Conservation (phyloP, 2,329 filamentous ascomycete genomes). For the Penicillium sp. region DNA sequence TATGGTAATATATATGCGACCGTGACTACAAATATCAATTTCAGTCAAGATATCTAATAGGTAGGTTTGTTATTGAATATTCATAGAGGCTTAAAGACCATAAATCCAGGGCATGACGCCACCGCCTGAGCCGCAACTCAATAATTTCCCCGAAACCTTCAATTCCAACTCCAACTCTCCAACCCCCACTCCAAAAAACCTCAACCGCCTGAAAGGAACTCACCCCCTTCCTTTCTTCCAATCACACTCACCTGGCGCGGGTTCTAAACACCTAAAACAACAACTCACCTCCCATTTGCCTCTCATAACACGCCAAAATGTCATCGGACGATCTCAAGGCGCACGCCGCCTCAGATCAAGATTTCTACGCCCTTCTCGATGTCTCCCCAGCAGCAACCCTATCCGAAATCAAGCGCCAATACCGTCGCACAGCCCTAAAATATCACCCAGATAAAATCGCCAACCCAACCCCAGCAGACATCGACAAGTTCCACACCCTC, state of each 20-base stretch:
- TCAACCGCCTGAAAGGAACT: not conserved
- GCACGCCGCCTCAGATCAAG: slow-evolving; percentile 62
- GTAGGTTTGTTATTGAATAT: too few species aligned
- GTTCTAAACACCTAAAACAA: not conserved
- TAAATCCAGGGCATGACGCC: not conserved
- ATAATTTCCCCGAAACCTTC: slow-evolving; percentile 6
- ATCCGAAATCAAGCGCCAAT: slow-evolving; percentile 78
- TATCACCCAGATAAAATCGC: slow-evolving; percentile 93
- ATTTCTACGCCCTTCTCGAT: slow-evolving; percentile 77
- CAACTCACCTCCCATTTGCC: slow-evolving; percentile 36
- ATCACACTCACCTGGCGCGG: not conserved
- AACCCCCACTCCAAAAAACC: not conserved
- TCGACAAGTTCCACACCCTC: slow-evolving; percentile 80
- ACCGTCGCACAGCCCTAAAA: slow-evolving; percentile 81
- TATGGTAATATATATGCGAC: too few species aligned
- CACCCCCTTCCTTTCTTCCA: not conserved
- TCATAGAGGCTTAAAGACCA: too few species aligned
- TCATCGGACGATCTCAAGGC: slow-evolving; percentile 52
- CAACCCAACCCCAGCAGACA: slow-evolving; percentile 64
- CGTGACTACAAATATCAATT: too few species aligned
- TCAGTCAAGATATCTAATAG: too few species aligned
- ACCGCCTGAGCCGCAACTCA: not conserved
- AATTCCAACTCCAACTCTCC: not conserved
- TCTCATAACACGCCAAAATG: slow-evolving; percentile 29
- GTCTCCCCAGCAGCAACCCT: slow-evolving; percentile 65